A percentile compares a stretch with the other conserved stretches of the same genome.
Conservation (phyloP, 768 basidiomycete genomes). For the Artomyces pyxidatus region DNA sequence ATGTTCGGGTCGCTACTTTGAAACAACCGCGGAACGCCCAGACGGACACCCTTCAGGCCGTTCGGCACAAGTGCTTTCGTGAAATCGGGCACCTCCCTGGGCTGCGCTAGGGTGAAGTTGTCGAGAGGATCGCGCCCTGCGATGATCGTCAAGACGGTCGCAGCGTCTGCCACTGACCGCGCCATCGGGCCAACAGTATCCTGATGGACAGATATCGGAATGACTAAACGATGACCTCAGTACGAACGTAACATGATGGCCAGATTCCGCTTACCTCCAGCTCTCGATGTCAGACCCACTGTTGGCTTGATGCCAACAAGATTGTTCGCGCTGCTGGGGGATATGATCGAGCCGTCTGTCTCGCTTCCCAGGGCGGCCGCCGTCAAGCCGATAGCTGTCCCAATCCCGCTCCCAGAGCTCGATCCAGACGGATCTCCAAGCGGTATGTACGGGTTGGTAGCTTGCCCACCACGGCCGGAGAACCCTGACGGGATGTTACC, state of each 20-base stretch:
- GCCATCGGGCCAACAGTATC: conserved; percentile 55
- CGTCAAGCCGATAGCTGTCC: conserved; percentile 33
- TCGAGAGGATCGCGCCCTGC: conserved; percentile 36
- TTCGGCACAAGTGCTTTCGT: conserved; percentile 41
- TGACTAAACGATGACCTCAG: conserved; percentile 33
- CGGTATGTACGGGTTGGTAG: conserved; percentile 34
- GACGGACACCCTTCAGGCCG: conserved; percentile 37
- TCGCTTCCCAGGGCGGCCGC: conserved; percentile 37
- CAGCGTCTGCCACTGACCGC: conserved; percentile 45
- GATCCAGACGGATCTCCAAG: conserved; percentile 33
- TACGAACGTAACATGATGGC: no score
- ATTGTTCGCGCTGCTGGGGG: conserved; percentile 41
- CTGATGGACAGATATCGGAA: conserved; percentile 49
- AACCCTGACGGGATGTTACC: conserved; percentile 32
- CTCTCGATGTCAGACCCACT: conserved; percentile 47
- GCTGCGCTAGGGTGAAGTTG: conserved; percentile 35
- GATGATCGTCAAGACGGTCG: conserved; percentile 43
- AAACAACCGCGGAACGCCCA: conserved; percentile 38
- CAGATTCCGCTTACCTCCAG: conserved; percentile 37
- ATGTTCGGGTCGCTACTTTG: conserved; percentile 20
- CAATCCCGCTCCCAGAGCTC: conserved; percentile 35
- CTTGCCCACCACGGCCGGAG: conserved; percentile 39
- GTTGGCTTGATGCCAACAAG: conserved; percentile 53
- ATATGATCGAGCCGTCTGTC: conserved; percentile 40
- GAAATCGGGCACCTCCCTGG: conserved; percentile 45